Evolutionary conservation across 768 basidiomycete species (phyloP).

Genomic region (Rhodosporidiobolus odoratus): DNA sequence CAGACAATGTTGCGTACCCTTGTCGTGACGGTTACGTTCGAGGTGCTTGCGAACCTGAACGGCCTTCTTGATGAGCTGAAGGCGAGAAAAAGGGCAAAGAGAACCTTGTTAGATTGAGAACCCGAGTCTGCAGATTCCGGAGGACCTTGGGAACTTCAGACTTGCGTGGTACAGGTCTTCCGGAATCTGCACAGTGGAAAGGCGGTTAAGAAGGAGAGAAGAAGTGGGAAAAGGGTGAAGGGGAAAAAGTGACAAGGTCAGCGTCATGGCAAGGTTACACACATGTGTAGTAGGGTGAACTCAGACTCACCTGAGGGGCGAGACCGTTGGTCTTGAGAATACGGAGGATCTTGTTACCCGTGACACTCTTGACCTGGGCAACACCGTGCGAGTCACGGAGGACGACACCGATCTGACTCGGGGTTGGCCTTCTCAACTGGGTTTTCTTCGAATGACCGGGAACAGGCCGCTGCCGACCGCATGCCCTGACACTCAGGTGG

Average conservation of each 20-base stretch:
- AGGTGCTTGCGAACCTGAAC: slow-evolving; percentile 98
- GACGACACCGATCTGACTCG: slow-evolving; percentile 95
- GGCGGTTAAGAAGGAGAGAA: too few relatives aligned
- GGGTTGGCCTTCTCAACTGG: too few relatives aligned
- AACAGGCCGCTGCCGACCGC: too few relatives aligned
- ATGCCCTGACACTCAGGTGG: too few relatives aligned
- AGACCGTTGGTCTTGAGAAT: slow-evolving; percentile 90
- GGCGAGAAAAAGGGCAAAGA: not conserved
- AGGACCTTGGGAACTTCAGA: too few relatives aligned
- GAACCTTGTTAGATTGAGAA: too few relatives aligned
- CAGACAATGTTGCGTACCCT: slow-evolving; percentile 51
- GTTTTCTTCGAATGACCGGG: too few relatives aligned
- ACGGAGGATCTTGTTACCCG: slow-evolving; percentile 98
- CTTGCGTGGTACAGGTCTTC: slow-evolving; percentile 88
- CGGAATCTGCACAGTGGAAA: slow-evolving; percentile 78
- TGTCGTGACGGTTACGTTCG: slow-evolving; percentile 96
- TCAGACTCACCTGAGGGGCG: slow-evolving; percentile 44
- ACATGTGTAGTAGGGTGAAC: too few relatives aligned
- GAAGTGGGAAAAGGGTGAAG: slow-evolving; percentile 79
- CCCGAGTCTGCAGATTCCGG: too few relatives aligned
- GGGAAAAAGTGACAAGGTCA: slow-evolving; percentile 20
- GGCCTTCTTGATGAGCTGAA: slow-evolving; percentile 80
- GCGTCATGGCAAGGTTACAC: not conserved
- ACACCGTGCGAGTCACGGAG: slow-evolving; percentile 97
- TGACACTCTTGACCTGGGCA: slow-evolving; percentile 96